Evolutionary conservation across 306 rosid genomes (phyloP), one percentile per base, ranked within the genome.

Genomic region (Acacia melanoxylon): DNA sequence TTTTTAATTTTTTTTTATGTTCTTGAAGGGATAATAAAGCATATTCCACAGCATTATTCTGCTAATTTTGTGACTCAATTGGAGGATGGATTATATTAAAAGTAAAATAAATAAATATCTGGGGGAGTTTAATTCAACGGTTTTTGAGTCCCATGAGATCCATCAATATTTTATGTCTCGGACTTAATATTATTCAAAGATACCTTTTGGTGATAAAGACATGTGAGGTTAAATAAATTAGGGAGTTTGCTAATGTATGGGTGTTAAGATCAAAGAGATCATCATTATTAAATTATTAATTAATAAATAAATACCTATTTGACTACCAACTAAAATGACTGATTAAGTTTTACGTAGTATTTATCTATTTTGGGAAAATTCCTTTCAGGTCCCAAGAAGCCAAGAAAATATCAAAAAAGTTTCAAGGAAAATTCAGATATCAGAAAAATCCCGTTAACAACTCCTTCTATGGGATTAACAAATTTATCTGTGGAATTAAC

Each of bases 1-100:
- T 4, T 0, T 0, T n/a, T n/a, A n/a, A 1, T 4, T 4, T 33
- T 5, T 66, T 66, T 41, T 12, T 13, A 8, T 17, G 22, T 37
- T 68, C 56, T 33, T 9, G 5, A 35, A 54, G 4, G 12, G 2
- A 54, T 15, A 81, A 75, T 31, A 37, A 81, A 75, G 90, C 80
- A 81, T 87, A 87, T 87, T 75, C 86, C 51, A 56, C 3, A n/a
- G 10, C 2, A 51, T 40, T 84, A 80, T 82, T 68, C 82, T 77
- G 16, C 11, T 16, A 58, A 24, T 76, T 78, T 12, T 11, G 3
- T 81, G 66, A 44, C 33, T 69, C 11, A 24, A 11, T 4, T 5
- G 13, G 69, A 74, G 29, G 56, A 56, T n/a, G 35, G 19, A 70
- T 42, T 37, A 44, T 72, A 65, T 8, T 44, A 58, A 10, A 67